Base-by-base conservation (phyloP, 176 grass and related monocot species). In the Phyllostachys edulis region DNA sequence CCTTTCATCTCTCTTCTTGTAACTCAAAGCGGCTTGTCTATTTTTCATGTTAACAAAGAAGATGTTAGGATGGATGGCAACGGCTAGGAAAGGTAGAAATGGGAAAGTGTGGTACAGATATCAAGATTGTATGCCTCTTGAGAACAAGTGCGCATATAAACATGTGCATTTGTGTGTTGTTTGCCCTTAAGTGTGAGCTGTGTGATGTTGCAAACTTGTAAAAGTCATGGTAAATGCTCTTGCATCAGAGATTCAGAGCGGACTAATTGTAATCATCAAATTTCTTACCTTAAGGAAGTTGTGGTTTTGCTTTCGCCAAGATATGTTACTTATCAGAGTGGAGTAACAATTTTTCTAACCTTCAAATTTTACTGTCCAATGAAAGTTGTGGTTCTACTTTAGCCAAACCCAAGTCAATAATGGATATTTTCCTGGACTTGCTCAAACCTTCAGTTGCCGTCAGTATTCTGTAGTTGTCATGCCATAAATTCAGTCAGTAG, bases 141-240 rank as follows among this genome's bases (percentile, higher is more conserved):
- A 57, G 37, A 85, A 69, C 47, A 76, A 77, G 63, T 51, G n/a
- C 5, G 24, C 62, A 67, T 77, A 32, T 23, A n/a, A 49, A 52
- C 18, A 2, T 44, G 24, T 9, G 67, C 80, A 45, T 59, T 41
- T 60, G 9, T 44, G 23, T 41, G 47, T 40, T 51, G 14, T 64
- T 51, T 40, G 6, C 29, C 29, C 6, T 4, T 32, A 5, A 49
- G 24, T 42, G 56, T 56, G 9, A 21, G 17, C 45, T 34, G 21
- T 57, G 63, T 34, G 3, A 11, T 17, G 60, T 56, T 38, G 42
- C 66, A 13, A 47, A 62, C 41, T 78, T 37, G 38, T 34, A 37
- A 20, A 38, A 69, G 13, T 12, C 20, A 60, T 69, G 24, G 6
- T 67, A 66, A 67, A 20, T 76, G 23, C 37, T 42, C 23, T 15